phyloP scores from a whole-genome alignment of 179 eudicot species.

The Silene coronaria region DNA sequence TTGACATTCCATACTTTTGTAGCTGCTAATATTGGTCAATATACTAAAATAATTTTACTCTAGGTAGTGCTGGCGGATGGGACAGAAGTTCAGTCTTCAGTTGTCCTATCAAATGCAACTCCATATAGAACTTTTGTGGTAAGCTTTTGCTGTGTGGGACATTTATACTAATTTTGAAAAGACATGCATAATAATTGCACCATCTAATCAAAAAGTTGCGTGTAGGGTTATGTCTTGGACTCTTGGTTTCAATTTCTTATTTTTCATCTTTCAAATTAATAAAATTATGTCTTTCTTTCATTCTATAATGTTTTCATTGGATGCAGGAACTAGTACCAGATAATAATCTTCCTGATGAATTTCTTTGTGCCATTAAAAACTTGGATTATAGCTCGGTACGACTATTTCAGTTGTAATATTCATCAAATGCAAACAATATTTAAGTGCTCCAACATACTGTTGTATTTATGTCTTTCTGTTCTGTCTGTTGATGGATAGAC shows the following conservation, averaged over 20 bases:
- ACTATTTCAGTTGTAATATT: conserved; percentile 8
- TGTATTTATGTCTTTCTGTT: not conserved
- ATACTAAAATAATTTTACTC: conserved; percentile 19
- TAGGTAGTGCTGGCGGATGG: conserved; percentile 89
- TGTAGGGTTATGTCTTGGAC: not conserved
- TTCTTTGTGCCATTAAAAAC: conserved; percentile 48
- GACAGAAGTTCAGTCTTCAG: conserved; percentile 58
- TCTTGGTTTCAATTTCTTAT: not conserved
- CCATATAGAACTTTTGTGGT: conserved; percentile 91
- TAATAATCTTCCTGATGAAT: conserved; percentile 61
- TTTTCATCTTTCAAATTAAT: not conserved
- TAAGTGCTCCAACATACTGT: not conserved
- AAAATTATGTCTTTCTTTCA: not conserved
- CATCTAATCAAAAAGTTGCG: not conserved
- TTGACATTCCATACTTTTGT: conserved; percentile 6
- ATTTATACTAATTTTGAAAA: conserved; percentile 1
- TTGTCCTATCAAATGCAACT: conserved; percentile 87
- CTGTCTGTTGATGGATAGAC: not conserved
- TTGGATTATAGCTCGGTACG: conserved; percentile 83
- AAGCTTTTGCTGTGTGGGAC: conserved; percentile 14
- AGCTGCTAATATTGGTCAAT: conserved; percentile 7
- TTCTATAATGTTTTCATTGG: conserved; percentile 14
- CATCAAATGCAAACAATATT: not conserved
- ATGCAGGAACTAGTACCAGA: conserved; percentile 77
- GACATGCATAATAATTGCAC: not conserved